phyloP scores from a whole-genome alignment of 148 eudicot species.

The Vaccinium corymbosum region DNA sequence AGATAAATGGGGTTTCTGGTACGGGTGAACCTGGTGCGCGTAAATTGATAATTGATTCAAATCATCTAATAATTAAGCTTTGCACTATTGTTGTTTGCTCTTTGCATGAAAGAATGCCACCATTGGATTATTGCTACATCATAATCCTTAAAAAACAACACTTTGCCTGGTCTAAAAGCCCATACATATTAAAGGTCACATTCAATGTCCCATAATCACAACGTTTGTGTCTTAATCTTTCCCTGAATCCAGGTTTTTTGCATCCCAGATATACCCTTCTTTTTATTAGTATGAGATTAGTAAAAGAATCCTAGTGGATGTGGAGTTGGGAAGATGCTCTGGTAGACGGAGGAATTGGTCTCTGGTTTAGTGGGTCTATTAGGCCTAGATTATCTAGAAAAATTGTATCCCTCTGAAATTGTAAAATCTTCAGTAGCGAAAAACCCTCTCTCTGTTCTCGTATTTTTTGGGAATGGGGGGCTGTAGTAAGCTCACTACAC shows the following conservation, averaged over 20 bases:
- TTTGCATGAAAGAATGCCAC: neutral
- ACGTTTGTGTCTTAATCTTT: conserved; percentile 22
- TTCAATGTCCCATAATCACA: conserved; percentile 30
- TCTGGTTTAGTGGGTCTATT: no score
- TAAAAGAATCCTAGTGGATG: neutral
- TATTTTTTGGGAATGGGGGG: no score
- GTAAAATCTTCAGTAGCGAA: no score
- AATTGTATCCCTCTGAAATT: no score
- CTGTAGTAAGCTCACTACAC: no score
- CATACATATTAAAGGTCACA: conserved; percentile 27
- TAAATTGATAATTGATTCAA: neutral
- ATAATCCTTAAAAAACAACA: neutral
- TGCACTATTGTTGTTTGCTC: neutral
- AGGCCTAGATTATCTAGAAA: no score
- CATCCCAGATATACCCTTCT: conserved; percentile 17
- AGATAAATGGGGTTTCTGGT: no score
- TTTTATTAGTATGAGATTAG: neutral
- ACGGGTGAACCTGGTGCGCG: no score
- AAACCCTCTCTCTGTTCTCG: no score
- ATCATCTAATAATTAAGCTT: neutral
- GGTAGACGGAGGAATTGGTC: no score
- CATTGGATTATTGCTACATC: neutral
- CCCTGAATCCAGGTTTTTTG: conserved; percentile 37
- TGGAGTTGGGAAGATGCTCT: conserved; percentile 1
- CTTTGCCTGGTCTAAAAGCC: neutral